Evolutionary conservation across 2,329 filamentous ascomycete genomes (phyloP).

Genomic region (Cercospora janseana): DNA sequence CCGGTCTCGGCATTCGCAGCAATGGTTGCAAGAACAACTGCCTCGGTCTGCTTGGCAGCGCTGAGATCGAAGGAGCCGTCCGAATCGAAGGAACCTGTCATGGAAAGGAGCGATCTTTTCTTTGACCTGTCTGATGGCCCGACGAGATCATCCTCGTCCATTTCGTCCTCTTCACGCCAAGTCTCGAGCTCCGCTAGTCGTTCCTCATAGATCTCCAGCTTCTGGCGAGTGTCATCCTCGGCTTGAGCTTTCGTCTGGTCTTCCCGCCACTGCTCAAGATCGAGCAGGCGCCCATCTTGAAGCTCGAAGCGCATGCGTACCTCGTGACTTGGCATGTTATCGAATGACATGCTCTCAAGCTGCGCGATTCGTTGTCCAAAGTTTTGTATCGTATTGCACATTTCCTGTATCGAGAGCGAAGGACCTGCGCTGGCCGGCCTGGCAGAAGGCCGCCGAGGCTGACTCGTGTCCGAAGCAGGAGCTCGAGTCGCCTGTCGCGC

Average conservation of each 20-base stretch:
- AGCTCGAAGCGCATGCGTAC: constrained; percentile 67
- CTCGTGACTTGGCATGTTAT: constrained; percentile 64
- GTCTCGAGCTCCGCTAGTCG: constrained; percentile 67
- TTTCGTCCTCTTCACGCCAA: constrained; percentile 34
- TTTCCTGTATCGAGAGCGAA: constrained; percentile 43
- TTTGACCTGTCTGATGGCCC: constrained; percentile 34
- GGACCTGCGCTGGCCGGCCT: constrained; percentile 19
- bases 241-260: constrained; percentile 31
- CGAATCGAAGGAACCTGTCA: constrained; percentile 44
- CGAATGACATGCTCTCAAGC: constrained; percentile 69
- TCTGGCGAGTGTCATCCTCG: constrained; percentile 42
- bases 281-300: constrained; percentile 64
- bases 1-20: constrained; percentile 41
- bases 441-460: constrained; percentile 11
- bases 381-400: constrained; percentile 50
- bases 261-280: constrained; percentile 58
- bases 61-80: constrained; percentile 38
- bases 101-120: constrained; percentile 36
- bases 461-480: constrained; percentile 6
- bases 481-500: constrained; percentile 4
- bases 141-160: constrained; percentile 33
- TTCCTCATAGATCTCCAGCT: constrained; percentile 49
- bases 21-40: constrained; percentile 36
- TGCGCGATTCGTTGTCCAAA: constrained; percentile 62
- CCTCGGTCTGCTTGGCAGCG: constrained; percentile 38